Conservation (phyloP, 805 yeast genomes). For the Sugiyamaella marilandica region DNA sequence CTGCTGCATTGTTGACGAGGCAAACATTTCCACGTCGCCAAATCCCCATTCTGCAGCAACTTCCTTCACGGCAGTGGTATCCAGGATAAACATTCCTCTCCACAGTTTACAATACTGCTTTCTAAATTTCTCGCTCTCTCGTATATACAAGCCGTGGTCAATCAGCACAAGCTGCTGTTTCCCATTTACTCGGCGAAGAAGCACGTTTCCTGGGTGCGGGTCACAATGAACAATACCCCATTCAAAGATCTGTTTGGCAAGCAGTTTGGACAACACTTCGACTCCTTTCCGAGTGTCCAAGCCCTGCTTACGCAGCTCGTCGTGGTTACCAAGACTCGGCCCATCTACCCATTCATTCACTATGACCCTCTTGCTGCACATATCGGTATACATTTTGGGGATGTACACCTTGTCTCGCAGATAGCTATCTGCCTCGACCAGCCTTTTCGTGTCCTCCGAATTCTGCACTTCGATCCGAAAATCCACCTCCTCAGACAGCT, state of each 20-base stretch:
- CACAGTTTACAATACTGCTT: constrained; percentile 57
- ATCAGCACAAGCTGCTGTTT: constrained; percentile 51
- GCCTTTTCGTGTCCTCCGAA: constrained; percentile 37
- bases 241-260: constrained; percentile 54
- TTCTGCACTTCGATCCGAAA: constrained; percentile 55
- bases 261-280: constrained; percentile 46
- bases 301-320: constrained; percentile 36
- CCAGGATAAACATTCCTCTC: constrained; percentile 54
- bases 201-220: constrained; percentile 77
- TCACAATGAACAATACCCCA: constrained; percentile 72
- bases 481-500: constrained; percentile 56
- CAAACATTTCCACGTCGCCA: constrained; percentile 57
- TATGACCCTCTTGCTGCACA: constrained; percentile 48
- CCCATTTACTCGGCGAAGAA: constrained; percentile 41
- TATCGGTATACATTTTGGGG: constrained; percentile 47
- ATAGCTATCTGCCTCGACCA: constrained; percentile 41
- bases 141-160: constrained; percentile 71
- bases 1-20: constrained; percentile 49
- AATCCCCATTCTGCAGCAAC: constrained; percentile 66
- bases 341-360: constrained; percentile 79
- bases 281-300: constrained; percentile 42
- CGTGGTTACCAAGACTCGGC: constrained; percentile 46
- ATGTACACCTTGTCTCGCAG: constrained; percentile 45
- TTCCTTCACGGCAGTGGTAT: constrained; percentile 42
- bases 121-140: constrained; percentile 47